Conservation (phyloP, 2,329 filamentous ascomycete genomes). For the Lachnellula arida region DNA sequence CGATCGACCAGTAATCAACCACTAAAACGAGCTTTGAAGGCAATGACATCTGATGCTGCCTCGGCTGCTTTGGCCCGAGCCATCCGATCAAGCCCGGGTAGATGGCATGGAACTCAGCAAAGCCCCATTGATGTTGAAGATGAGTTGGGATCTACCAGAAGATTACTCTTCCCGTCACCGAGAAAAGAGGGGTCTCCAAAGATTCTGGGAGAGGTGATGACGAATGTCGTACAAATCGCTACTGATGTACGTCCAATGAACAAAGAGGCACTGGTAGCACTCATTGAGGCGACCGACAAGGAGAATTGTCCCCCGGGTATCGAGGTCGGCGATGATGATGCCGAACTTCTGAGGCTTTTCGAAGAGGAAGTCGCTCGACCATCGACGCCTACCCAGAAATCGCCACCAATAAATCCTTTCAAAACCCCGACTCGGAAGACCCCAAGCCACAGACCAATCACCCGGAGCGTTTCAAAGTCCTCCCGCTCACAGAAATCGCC, state of each 20-base stretch:
- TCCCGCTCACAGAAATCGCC: conserved; percentile 27
- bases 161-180: conserved; percentile 74
- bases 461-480: conserved; percentile 30
- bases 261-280: conserved; percentile 3
- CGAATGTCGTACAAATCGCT: conserved; percentile 47
- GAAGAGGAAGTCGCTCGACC: conserved; percentile 31
- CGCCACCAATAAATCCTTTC: conserved; percentile 25
- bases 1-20: conserved; percentile 25
- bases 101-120: conserved; percentile 46
- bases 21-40: conserved; percentile 22
- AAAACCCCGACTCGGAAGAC: conserved; percentile 33
- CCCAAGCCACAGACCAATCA: conserved; percentile 30
- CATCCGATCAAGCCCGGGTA: conserved; percentile 35
- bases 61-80: conserved; percentile 29
- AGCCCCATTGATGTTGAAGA: conserved; percentile 53
- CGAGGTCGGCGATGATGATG: conserved; percentile 20
- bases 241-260: conserved; percentile 33
- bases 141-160: conserved; percentile 53
- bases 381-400: conserved; percentile 26
- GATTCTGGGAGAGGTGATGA: conserved; percentile 52
- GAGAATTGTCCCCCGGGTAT: conserved; percentile 27
- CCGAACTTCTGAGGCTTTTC: conserved; percentile 30
- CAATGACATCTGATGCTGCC: conserved; percentile 30
- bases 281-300: conserved; percentile 24
- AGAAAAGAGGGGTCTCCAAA: conserved; percentile 60